Evolutionary conservation across 164 flowering plant species (phyloP).

Genomic region (Liquidambar formosana): DNA sequence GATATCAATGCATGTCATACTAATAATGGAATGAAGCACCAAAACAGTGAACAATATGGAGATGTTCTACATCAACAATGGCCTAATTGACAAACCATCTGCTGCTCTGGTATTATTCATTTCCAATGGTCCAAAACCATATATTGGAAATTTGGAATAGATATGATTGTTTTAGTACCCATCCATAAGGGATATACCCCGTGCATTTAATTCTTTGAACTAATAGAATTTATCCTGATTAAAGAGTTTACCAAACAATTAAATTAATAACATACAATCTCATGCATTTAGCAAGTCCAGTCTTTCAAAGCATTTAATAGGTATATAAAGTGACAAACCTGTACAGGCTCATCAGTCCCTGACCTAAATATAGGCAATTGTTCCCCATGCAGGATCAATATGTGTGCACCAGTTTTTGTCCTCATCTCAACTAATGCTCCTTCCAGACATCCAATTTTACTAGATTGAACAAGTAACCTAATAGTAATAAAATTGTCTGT

Average conservation of each 20-base stretch:
- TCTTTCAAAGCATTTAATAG: neutral
- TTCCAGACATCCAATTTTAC: slow-evolving; percentile 73
- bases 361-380: slow-evolving; percentile 55
- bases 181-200: neutral
- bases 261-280: neutral
- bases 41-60: neutral
- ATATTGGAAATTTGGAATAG: neutral
- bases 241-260: neutral
- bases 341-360: slow-evolving; percentile 69
- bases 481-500: slow-evolving; percentile 80
- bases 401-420: slow-evolving; percentile 66
- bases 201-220: neutral
- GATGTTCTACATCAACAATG: neutral
- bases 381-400: slow-evolving; percentile 72
- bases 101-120: neutral
- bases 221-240: neutral
- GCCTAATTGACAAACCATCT: neutral
- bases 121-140: neutral
- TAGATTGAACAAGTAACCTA: slow-evolving; percentile 69
- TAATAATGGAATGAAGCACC: neutral
- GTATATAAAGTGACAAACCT: slow-evolving; percentile 51
- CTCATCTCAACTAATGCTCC: slow-evolving; percentile 63
- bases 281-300: neutral
- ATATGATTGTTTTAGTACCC: neutral
- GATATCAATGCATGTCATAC: neutral